Evolutionary conservation across 768 basidiomycete species (phyloP).

Genomic region (Phylloporus sp.): DNA sequence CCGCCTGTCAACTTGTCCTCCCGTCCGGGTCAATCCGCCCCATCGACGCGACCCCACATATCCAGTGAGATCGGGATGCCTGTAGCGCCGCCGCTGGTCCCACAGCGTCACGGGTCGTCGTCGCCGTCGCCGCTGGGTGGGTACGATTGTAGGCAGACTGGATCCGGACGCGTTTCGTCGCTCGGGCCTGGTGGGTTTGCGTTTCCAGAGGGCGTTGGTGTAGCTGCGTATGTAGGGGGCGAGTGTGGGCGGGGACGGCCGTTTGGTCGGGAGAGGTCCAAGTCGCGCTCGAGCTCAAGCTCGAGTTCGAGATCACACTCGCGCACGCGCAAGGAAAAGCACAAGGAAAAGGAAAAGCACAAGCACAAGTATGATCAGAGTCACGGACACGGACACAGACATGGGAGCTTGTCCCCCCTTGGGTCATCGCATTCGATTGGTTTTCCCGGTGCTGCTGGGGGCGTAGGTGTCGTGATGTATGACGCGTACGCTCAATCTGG

Average conservation of each 20-base stretch:
- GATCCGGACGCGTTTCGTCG: background rate
- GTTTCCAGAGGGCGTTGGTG: background rate
- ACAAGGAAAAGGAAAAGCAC: too few species aligned
- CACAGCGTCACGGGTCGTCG: background rate
- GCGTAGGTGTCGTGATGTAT: background rate
- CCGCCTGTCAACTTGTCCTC: constrained; percentile 14
- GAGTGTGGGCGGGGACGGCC: background rate
- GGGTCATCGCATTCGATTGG: background rate
- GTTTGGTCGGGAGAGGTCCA: background rate
- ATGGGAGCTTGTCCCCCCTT: background rate
- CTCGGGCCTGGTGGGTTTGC: background rate
- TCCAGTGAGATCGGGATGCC: background rate
- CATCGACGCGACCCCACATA: background rate
- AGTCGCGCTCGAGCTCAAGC: background rate
- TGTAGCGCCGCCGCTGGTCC: background rate
- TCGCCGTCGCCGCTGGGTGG: background rate
- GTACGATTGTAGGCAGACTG: background rate
- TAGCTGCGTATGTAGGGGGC: too few species aligned
- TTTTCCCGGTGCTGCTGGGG: background rate
- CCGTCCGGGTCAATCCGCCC: constrained; percentile 9
- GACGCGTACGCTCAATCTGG: background rate
- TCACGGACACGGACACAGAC: background rate
- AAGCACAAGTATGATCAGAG: background rate
- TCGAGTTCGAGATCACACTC: background rate
- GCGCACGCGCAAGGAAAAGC: background rate